These are phyloP conservation scores for Diaporthe citriasiana DNA, from an alignment of 2,329 filamentous ascomycete genomes.

Conservation along the genomic window DNA sequence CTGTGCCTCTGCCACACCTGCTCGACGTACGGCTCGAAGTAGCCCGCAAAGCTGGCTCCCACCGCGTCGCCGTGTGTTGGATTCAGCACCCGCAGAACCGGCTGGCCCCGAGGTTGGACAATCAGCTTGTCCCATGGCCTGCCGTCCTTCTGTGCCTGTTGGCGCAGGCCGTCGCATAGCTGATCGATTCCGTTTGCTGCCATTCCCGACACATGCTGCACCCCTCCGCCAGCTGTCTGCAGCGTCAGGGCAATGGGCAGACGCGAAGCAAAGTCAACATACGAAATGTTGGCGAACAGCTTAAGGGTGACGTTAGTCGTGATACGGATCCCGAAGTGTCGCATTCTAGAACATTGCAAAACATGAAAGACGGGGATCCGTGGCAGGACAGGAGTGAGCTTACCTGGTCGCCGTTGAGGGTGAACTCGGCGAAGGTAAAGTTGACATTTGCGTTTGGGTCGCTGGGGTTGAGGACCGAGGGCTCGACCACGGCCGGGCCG, in stretches of 20 bases:
- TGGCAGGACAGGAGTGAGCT: too few species aligned
- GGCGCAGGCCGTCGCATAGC: constrained; percentile 66
- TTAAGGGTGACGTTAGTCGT: constrained; percentile 45
- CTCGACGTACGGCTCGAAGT: constrained; percentile 60
- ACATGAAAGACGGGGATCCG: too few species aligned
- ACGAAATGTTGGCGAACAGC: constrained; percentile 75
- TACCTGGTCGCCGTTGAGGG: constrained; percentile 63
- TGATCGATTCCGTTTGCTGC: constrained; percentile 67
- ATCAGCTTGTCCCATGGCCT: constrained; percentile 73
- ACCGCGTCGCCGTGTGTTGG: constrained; percentile 61
- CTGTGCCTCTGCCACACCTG: constrained; percentile 58
- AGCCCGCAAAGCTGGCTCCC: constrained; percentile 59
- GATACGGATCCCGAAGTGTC: too few species aligned
- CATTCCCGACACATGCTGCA: constrained; percentile 71
- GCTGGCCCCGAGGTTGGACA: constrained; percentile 49
- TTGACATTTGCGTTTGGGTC: constrained; percentile 67
- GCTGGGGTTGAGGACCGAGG: constrained; percentile 73
- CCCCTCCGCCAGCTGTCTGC: constrained; percentile 55
- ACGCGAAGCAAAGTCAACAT: constrained; percentile 75
- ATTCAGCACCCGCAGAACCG: constrained; percentile 57
- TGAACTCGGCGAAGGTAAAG: constrained; percentile 74
- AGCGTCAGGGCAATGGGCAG: constrained; percentile 68
- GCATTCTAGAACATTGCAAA: too few species aligned
- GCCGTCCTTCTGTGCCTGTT: constrained; percentile 69
- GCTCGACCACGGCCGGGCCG: constrained; percentile 75